Evolutionary conservation across 2,329 filamentous ascomycete genomes (phyloP), one percentile per base, ranked within the genome.

Genomic region (Cadophora malorum): DNA sequence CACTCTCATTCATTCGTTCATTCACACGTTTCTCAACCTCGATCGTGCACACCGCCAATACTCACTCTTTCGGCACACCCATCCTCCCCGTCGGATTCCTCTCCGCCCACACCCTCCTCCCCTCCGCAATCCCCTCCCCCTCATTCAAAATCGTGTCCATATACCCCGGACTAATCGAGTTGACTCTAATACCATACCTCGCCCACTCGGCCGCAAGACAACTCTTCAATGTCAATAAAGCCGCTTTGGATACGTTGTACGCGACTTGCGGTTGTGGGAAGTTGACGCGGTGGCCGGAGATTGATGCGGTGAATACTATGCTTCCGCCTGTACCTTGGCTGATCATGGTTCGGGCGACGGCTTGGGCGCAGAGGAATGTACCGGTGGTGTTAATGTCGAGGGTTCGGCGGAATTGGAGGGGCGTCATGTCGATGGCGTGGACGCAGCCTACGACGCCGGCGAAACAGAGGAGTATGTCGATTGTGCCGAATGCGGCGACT

Each of bases 181-280:
- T 94, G 5, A 91, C 88, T 2, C 89, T 80, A 69, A 94, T 91
- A 0, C 91, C 91, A 75, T 90, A 84, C 1, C 81, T 79, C 0
- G 88, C 89, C 91, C 91, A 94, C 78, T 94, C 91, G 0, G 88
- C 90, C 0, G 91, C 91, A 19, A 94, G 79, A 45, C 83, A 88
- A 70, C 84, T 86, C 61, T 87, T 88, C 72, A 93, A 77, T 62
- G 86, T 85, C 35, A 91, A 73, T 1, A 94, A 78, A 0, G 86
- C 90, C 0, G 89, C 87, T 77, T 94, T 94, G 70, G 84, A 88
- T 1, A 88, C 87, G 71, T 94, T 94, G 76, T 94, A 94, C 0
- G 88, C 86, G 0, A 82, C 83, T 74, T 94, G 91, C 0, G 91
- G 90, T 75, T 93, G 90, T 0, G 91, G 90, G 74, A 83, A 93